A percentile compares a stretch with the other conserved stretches of the same genome.
Evolutionary conservation across 108 stramenopile genomes (phyloP).

Genomic region (Mediolabrus comicus): DNA sequence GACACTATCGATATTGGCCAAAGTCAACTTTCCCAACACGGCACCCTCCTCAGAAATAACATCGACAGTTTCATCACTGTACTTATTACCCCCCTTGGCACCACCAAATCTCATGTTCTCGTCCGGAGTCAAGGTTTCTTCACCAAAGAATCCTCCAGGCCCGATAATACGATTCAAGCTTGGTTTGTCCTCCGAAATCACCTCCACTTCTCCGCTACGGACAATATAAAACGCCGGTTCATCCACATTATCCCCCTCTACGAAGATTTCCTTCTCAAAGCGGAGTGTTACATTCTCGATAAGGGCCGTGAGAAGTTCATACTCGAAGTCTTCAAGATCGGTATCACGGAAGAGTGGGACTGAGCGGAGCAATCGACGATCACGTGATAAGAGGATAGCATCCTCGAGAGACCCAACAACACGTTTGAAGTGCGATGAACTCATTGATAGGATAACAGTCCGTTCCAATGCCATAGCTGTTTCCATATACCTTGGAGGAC

Average conservation of each 20-base stretch:
- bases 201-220: conserved; percentile 31
- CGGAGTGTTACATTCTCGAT: conserved; percentile 18
- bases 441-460: conserved; percentile 43
- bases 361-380: conserved; percentile 28
- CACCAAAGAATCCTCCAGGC: conserved; percentile 40
- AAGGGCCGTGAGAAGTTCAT: conserved; percentile 36
- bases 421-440: conserved; percentile 20
- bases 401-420: conserved; percentile 41
- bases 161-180: conserved; percentile 20
- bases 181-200: conserved; percentile 25
- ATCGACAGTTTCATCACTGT: conserved; percentile 32
- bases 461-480: conserved; percentile 28
- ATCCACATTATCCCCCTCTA: conserved; percentile 41
- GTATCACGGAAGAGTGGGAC: conserved; percentile 40
- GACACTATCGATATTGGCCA: too few relatives aligned
- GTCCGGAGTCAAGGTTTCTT: conserved; percentile 41
- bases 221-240: conserved; percentile 44
- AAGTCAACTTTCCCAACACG: conserved; percentile 22
- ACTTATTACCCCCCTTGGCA: conserved; percentile 42
- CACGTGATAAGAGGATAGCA: conserved; percentile 38
- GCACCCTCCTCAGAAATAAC: conserved; percentile 38
- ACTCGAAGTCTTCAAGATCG: conserved; percentile 43
- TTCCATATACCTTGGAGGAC: conserved; percentile 6
- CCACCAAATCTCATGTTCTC: conserved; percentile 54
- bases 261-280: conserved; percentile 37